Evolutionary conservation across 2,329 filamentous ascomycete species (phyloP).

Genomic region (Talaromyces sp.): DNA sequence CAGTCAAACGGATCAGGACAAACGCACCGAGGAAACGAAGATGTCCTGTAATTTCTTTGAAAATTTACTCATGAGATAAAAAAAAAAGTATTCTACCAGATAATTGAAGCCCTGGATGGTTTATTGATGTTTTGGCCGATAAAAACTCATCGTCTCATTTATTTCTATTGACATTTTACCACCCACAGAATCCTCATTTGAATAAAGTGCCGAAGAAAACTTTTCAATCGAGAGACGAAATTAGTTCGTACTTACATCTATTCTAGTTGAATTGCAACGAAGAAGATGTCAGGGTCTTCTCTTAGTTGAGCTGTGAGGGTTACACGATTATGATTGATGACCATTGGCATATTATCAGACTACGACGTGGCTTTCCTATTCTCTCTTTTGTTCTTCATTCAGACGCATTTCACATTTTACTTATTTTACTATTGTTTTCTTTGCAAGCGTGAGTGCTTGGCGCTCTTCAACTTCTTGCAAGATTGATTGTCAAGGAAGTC

Average conservation of each 20-base stretch:
- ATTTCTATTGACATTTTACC: too few relatives aligned
- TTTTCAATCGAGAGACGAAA: too few relatives aligned
- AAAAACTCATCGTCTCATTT: too few relatives aligned
- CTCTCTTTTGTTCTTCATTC: neutral
- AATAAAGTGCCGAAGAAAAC: too few relatives aligned
- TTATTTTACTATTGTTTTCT: neutral
- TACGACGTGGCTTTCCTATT: neutral
- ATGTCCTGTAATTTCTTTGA: neutral
- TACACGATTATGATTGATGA: slow-evolving; percentile 17
- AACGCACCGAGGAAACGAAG: slow-evolving; percentile 13
- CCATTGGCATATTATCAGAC: slow-evolving; percentile 19
- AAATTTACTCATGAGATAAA: neutral
- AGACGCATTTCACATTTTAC: too few relatives aligned
- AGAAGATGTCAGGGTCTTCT: neutral
- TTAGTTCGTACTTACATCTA: slow-evolving; percentile 5
- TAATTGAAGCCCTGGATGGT: too few relatives aligned
- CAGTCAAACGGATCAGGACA: slow-evolving; percentile 24
- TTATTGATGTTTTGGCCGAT: too few relatives aligned
- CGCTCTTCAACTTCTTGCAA: neutral
- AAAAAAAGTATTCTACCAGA: neutral
- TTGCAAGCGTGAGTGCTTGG: neutral
- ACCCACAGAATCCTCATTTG: too few relatives aligned
- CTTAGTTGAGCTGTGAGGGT: slow-evolving; percentile 10
- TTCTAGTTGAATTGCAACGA: slow-evolving; percentile 12
- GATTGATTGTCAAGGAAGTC: neutral